phyloP scores from a whole-genome alignment of 1,284 basidiomycete genomes.

The Phellopilus nigrolimitatus region DNA sequence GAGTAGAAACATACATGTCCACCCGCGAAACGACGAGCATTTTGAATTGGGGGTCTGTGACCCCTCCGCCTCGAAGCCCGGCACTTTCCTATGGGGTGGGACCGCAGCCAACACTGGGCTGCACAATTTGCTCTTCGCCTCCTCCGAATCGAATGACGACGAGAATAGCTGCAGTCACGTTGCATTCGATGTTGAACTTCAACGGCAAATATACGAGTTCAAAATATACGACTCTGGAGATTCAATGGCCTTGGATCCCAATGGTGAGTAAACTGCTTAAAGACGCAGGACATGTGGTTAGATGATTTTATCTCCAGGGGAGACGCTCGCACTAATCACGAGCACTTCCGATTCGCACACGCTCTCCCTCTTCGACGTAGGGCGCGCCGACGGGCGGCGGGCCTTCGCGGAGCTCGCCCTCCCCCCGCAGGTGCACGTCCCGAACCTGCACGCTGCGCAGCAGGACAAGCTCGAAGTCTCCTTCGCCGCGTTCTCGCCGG shows the following conservation, averaged over 20 bases:
- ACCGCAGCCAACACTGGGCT: slow-evolving; percentile 28
- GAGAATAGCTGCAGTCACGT: slow-evolving; percentile 42
- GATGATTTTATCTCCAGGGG: slow-evolving; percentile 29
- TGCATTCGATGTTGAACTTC: slow-evolving; percentile 40
- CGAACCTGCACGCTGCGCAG: slow-evolving; percentile 31
- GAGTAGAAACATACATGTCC: slow-evolving; percentile 9
- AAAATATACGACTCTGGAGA: slow-evolving; percentile 51
- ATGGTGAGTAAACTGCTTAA: slow-evolving; percentile 33
- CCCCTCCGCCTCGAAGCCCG: slow-evolving; percentile 29
- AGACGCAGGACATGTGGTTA: slow-evolving; percentile 4
- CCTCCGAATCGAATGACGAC: slow-evolving; percentile 44
- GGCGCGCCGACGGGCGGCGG: slow-evolving; percentile 26
- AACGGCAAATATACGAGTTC: slow-evolving; percentile 32
- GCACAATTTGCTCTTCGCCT: slow-evolving; percentile 45
- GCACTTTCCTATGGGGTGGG: slow-evolving; percentile 54
- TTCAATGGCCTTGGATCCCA: slow-evolving; percentile 39
- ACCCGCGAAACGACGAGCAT: slow-evolving; percentile 17
- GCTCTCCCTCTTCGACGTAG: slow-evolving; percentile 53
- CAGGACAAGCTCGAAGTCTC: slow-evolving; percentile 43
- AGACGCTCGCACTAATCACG: slow-evolving; percentile 40
- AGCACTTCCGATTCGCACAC: slow-evolving; percentile 37
- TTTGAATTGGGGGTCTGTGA: slow-evolving; percentile 17
- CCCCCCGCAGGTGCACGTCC: neutral
- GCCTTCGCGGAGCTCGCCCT: slow-evolving; percentile 25
- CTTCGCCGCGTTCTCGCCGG: slow-evolving; percentile 50